Evolutionary conservation across 2,329 filamentous ascomycete species (phyloP).

Genomic region (Aureobasidium sp.): DNA sequence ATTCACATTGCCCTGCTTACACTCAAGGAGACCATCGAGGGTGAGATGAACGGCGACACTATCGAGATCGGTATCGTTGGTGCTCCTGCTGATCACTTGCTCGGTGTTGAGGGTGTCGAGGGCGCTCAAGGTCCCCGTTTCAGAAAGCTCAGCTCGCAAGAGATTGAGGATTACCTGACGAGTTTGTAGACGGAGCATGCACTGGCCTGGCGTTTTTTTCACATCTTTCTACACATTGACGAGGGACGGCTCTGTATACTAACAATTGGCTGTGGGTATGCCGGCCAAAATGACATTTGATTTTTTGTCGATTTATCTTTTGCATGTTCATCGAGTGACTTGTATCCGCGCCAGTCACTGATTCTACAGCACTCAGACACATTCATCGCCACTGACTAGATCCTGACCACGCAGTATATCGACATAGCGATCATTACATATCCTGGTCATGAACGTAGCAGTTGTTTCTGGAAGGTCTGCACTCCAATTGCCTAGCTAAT

Average conservation of each 20-base stretch:
- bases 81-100: conserved; percentile 81
- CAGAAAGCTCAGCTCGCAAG: conserved; percentile 90
- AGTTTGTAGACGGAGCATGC: conserved; percentile 58
- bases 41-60: conserved; percentile 97
- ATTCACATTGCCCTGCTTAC: conserved; percentile 97
- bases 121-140: conserved; percentile 78
- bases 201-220: conserved; percentile 3
- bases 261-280: neutral
- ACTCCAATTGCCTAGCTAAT: neutral
- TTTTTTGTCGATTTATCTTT: neutral
- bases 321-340: neutral
- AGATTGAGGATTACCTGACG: conserved; percentile 99
- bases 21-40: conserved; percentile 98
- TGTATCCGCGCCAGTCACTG: neutral
- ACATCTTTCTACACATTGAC: neutral
- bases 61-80: conserved; percentile 98
- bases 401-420: neutral
- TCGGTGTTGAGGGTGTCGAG: conserved; percentile 84
- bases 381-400: neutral
- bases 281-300: conserved; percentile 2
- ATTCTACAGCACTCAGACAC: neutral
- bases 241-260: conserved; percentile 10
- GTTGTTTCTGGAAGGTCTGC: neutral
- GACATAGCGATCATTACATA: neutral
- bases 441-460: neutral